Base-by-base conservation (phyloP, 495 filamentous ascomycete genomes). In the Daldinia bambusicola region DNA sequence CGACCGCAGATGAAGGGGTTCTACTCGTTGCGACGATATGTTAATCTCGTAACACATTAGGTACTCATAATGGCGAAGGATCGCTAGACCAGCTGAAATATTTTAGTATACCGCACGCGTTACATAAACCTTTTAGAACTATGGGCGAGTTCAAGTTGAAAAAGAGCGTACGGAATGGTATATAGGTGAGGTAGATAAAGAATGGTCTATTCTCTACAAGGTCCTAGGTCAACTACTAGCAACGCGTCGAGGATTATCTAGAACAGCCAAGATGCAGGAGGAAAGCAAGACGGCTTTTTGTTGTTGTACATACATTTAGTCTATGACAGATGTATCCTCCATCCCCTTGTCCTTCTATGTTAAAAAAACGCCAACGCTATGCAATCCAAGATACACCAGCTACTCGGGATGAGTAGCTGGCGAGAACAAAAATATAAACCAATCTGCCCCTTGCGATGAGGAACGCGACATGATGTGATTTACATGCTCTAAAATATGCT, bases 301-400 rank as follows among this genome's bases (percentile, higher is more conserved):
- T 26, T 66, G 20, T 63, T 63, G 59, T 72, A 72, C 69, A 72
- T 67, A 26, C 26, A 26, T 63, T 45, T 22, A 50, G 62, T 55
- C 52, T 67, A 64, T 67, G 20, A 61, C 37, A 60, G 56, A 55
- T 61, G 18, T 48, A 26, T 26, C 26, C 1, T 26, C 26, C 26
- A 26, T 26, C 26, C 26, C 3, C 26, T 26, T 26, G 26, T 34
- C 50, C 52, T 18, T 16, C 8, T 22, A 16, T 6, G 30, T 63
- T 66, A 66, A 65, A 40, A 66, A 45, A 69, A 67, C 66, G 62
- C 68, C 68, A 36, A 55, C 67, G 71, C 68, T 71, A 74, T 71
- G 68, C 71, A 57, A 51, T 48, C 52, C 48, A 40, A 67, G 55
- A 66, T 43, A 61, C 10, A 67, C 63, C 36, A 18, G 37, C 61